A percentile compares a stretch with the other conserved stretches of the same genome.
phyloP scores from a whole-genome alignment of 495 filamentous ascomycete genomes.

The Mytilinidion resinicola region DNA sequence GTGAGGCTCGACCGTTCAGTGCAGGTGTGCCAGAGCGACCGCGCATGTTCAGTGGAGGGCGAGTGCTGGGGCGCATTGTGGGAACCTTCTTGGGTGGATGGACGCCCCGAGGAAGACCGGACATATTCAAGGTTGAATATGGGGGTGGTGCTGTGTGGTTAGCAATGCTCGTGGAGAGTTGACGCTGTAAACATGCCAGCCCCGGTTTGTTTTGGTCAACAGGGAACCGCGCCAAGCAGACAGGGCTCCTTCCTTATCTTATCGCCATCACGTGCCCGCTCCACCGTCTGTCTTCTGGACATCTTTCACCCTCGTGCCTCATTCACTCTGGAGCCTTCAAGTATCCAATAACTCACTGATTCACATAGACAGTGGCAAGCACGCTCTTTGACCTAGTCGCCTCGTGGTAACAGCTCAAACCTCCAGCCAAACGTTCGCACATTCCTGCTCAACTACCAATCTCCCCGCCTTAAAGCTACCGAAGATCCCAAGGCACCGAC shows the following conservation, averaged over 20 bases:
- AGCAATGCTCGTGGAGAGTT: slow-evolving; percentile 8
- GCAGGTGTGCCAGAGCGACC: slow-evolving; percentile 44
- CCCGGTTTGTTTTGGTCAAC: not conserved
- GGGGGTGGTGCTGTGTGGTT: slow-evolving; percentile 6
- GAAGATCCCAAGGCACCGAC: not conserved
- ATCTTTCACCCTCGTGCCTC: no score
- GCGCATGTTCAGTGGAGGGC: slow-evolving; percentile 39
- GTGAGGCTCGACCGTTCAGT: slow-evolving; percentile 47
- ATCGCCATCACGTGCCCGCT: no score
- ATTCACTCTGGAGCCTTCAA: no score
- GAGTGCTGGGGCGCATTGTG: slow-evolving; percentile 48
- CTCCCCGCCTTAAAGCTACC: no score
- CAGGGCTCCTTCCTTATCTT: no score
- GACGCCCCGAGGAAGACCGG: slow-evolving; percentile 17
- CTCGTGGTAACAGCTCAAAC: no score
- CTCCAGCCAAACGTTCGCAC: no score
- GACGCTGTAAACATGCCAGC: not conserved
- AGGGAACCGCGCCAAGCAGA: not conserved
- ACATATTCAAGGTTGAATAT: slow-evolving; percentile 12
- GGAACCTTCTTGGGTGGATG: slow-evolving; percentile 40
- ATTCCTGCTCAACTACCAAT: no score
- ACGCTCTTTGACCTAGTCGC: no score
- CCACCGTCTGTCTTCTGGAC: no score
- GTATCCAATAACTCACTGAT: no score
- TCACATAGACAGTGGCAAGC: no score